Evolutionary conservation across 2,329 filamentous ascomycete species (phyloP).

Genomic region (Thielaviopsis ethacetica): DNA sequence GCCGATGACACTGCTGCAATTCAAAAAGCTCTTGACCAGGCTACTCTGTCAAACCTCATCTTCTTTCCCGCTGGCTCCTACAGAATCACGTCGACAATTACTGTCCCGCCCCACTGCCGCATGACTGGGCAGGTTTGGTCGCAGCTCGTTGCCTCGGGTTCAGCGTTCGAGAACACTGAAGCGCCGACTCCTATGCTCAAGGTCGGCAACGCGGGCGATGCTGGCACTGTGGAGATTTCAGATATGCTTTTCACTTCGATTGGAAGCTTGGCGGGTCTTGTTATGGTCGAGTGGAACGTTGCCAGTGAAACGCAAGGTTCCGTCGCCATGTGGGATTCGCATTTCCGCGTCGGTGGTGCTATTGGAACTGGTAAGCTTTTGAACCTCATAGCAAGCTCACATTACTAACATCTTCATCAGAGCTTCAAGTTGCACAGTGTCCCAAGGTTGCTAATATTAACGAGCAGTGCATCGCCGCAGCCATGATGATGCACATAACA

Average conservation of each 20-base stretch:
- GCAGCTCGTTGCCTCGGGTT: background rate
- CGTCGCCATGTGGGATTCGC: slow-evolving; percentile 73
- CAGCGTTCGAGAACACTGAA: background rate
- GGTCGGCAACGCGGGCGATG: slow-evolving; percentile 59
- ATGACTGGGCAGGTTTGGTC: background rate
- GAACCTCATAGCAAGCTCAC: too few relatives aligned
- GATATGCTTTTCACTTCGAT: slow-evolving; percentile 75
- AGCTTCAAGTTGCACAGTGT: slow-evolving; percentile 14
- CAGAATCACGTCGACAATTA: background rate
- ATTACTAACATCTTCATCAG: background rate
- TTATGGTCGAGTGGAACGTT: slow-evolving; percentile 85
- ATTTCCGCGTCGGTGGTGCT: slow-evolving; percentile 77
- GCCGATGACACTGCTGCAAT: background rate
- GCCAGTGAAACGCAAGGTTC: slow-evolving; percentile 48
- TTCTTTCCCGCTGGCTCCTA: background rate
- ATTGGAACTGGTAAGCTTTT: slow-evolving; percentile 38
- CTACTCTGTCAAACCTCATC: background rate
- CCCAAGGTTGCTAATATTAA: slow-evolving; percentile 18
- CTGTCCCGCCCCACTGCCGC: background rate
- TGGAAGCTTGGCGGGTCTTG: slow-evolving; percentile 69
- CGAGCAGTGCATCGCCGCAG: slow-evolving; percentile 41
- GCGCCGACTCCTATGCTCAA: slow-evolving; percentile 66
- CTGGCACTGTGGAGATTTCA: slow-evolving; percentile 68
- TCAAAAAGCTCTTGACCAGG: background rate
- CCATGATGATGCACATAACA: slow-evolving; percentile 33